Base-by-base conservation (phyloP, 371 early-diverging fungal species). In the Fennellomyces sp. region DNA sequence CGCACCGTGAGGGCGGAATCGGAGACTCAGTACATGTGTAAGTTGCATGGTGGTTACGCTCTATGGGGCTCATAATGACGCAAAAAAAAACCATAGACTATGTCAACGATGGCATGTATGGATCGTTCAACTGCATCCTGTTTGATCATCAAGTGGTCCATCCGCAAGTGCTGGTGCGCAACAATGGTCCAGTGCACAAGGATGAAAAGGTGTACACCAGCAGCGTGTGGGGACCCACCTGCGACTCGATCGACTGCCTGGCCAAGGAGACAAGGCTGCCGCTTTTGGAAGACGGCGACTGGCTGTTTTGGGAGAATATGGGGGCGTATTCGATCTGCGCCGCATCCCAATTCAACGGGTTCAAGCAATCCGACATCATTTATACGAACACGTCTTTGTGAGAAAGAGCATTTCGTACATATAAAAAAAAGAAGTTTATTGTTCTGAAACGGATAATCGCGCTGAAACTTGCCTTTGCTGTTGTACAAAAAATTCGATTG, bases 61-160 rank as follows among this genome's bases (percentile, higher is more conserved):
- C 21, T n/a, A 21, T 19, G n/a, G 41, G 21, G 5, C 5, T 41
- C 41, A 41, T 41, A 0, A 41, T 5, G 1, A 19, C n/a, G 21
- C 41, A 41, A 6, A 5, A 11, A 3, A 13, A 12, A 6, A 25
- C 27, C 26, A 13, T 56, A 66, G 78, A 91, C 83, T 98, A 98
- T 78, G 87, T 98, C 72, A 97, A 97, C 75, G 99, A 98, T 69
- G 99, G 99, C 63, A 89, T 96, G 81, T 98, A 98, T 70, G 97
- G 96, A 52, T 89, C 92, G 69, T 97, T 98, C 87, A 98, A 98
- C 84, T 95, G 97, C 79, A 89, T 97, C 82, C 85, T 94, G 66
- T 98, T 96, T 81, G 99, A 98, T 83, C 98, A 98, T 73, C 91
- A 88, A 58, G 80, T 82, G 19, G 91, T 92, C 19, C 60, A 72